Percentiles rank a stretch among this genome's conserved stretches.
phyloP scores from a whole-genome alignment of 306 rosid species.

The Amphicarpaea edgeworthii region DNA sequence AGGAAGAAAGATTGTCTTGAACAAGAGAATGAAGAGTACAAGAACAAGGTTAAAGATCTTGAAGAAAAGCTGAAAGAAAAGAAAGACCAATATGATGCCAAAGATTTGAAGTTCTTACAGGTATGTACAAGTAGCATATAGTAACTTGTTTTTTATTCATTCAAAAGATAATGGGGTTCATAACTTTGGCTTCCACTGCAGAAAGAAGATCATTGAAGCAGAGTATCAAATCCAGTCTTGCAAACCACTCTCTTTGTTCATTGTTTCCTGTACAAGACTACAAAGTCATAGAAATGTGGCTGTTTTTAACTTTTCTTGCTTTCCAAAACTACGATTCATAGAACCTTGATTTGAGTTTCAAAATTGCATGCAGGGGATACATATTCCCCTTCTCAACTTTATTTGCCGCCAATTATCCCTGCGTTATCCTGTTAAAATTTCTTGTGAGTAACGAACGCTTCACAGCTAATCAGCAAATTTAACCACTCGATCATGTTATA shows the following conservation, averaged over 20 bases:
- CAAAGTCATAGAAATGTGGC: slow-evolving; percentile 3
- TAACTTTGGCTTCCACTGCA: slow-evolving; percentile 29
- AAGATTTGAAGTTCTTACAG: slow-evolving; percentile 37
- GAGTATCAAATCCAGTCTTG: slow-evolving; percentile 1
- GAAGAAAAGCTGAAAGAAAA: slow-evolving; percentile 51
- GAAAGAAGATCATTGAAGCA: slow-evolving; percentile 12
- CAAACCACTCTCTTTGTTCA: neutral
- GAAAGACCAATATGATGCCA: slow-evolving; percentile 36
- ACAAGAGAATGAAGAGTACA: slow-evolving; percentile 53
- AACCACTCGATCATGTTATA: too few species aligned
- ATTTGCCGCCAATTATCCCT: neutral
- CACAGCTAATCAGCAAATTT: too few species aligned
- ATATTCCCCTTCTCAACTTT: neutral
- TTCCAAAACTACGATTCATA: neutral
- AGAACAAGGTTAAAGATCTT: slow-evolving; percentile 48
- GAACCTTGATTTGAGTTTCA: slow-evolving; percentile 8
- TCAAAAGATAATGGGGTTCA: slow-evolving; percentile 10
- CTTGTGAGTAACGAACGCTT: too few species aligned
- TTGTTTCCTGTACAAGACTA: slow-evolving; percentile 31
- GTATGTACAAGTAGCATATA: slow-evolving; percentile 25
- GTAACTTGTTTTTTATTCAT: neutral
- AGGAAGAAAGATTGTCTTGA: slow-evolving; percentile 46
- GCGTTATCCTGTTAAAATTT: slow-evolving; percentile 12
- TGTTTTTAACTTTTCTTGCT: slow-evolving; percentile 27
- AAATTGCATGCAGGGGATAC: slow-evolving; percentile 14